Conservation (phyloP, 495 filamentous ascomycete genomes). For the Podospora didyma region DNA sequence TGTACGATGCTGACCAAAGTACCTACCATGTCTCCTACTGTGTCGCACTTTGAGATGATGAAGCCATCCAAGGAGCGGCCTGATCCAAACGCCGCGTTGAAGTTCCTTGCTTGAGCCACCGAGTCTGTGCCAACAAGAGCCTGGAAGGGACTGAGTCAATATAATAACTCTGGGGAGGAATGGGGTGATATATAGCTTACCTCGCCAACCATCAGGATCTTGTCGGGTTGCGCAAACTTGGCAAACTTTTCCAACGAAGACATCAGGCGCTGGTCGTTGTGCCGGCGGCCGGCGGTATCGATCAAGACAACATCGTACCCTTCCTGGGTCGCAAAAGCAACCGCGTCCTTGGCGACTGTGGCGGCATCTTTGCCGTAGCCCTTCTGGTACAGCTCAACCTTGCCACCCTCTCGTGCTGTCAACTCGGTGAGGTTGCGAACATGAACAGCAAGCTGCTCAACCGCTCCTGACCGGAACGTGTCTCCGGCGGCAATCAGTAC, state of each 20-base stretch:
- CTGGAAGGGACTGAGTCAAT: constrained; percentile 20
- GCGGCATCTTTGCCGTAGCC: constrained; percentile 98
- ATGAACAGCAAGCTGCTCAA: constrained; percentile 94
- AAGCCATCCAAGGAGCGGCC: constrained; percentile 84
- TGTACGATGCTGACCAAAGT: constrained; percentile 96
- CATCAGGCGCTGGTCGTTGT: constrained; percentile 96
- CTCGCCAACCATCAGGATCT: constrained; percentile 98
- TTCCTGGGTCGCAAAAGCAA: constrained; percentile 67
- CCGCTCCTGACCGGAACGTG: constrained; percentile 95
- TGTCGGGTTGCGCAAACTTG: constrained; percentile 90
- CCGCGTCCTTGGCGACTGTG: constrained; percentile 89
- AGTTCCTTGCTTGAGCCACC: constrained; percentile 91
- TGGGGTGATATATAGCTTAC: constrained; percentile 28
- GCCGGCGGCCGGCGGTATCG: constrained; percentile 89
- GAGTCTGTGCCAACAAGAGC: constrained; percentile 92
- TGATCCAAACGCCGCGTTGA: constrained; percentile 85
- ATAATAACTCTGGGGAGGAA: not conserved
- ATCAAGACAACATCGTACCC: constrained; percentile 92
- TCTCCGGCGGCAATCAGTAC: constrained; percentile 96
- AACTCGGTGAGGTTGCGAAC: constrained; percentile 87
- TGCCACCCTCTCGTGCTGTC: constrained; percentile 71
- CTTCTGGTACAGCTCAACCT: constrained; percentile 89
- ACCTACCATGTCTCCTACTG: constrained; percentile 97
- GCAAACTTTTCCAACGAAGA: constrained; percentile 93
- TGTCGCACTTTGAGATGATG: constrained; percentile 98